Evolutionary conservation across 495 filamentous ascomycete species (phyloP), one percentile per base, ranked within the genome.

Genomic region (Cairneyella variabilis): DNA sequence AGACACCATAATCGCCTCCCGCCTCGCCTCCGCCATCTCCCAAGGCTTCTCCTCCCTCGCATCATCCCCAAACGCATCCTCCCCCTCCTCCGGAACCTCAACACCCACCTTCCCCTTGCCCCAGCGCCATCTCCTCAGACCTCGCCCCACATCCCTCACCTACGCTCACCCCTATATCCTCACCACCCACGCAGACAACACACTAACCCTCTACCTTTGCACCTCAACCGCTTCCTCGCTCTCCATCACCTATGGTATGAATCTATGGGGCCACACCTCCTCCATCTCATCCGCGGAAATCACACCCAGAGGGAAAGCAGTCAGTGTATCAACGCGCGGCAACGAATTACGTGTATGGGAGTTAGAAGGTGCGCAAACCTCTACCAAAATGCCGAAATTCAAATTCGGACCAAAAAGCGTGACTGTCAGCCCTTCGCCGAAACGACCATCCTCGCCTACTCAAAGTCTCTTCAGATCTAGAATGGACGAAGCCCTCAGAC

Each of bases 331-430:
- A 62, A 76, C 77, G 4, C 73, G 79, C 12, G 93, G 92, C 10
- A 83, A 91, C 51, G 93, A 98, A 63, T 79, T 98, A 44, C 78
- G 92, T 6, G 83, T 97, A 7, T 98, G 93, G 93, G 91, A 97
- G 58, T 78, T 98, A 6, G 93, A 98, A 69, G 83, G 83, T 3
- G 68, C 9, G 60, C 61, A 22, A 71, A 72, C 39, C 63, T 76
- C 16, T 67, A 74, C 56, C 66, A n/a, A n/a, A n/a, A n/a, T n/a
- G n/a, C n/a, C n/a, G n/a, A n/a, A n/a, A n/a, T n/a, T n/a, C n/a
- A n/a, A n/a, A n/a, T n/a, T n/a, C n/a, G n/a, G n/a, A n/a, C n/a
- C n/a, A n/a, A n/a, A n/a, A n/a, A n/a, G n/a, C n/a, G n/a, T n/a
- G n/a, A n/a, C n/a, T n/a, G 77, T 14, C 61, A 9, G 20, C 16